Base-by-base conservation (phyloP, 331 rosid genomes). In the Rosa hybrid region DNA sequence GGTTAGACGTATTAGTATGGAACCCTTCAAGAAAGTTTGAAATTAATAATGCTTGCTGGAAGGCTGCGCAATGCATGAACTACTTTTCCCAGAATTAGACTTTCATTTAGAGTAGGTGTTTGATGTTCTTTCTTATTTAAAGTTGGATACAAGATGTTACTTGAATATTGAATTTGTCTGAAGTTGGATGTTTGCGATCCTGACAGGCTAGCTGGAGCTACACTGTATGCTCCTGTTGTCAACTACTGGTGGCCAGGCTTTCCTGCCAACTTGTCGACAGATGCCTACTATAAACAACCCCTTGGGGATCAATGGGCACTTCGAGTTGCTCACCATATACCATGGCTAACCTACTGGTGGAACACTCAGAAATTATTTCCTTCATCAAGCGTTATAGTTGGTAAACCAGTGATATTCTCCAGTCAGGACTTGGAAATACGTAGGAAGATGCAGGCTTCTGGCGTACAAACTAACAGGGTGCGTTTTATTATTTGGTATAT, bases 271-370 rank as follows among this genome's bases (percentile, higher is more conserved):
- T 18, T 84, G 56, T 78, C 87, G 8, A 70, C 57, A 8, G 78
- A 81, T 18, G 87, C 84, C 30, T 86, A 84, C 63, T 39, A 77
- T 39, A 54, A 69, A 69, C 92, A 82, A 79, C 87, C 75, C 9
- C 69, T 20, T 1, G 75, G 57, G n/a, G 92, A 89, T 59, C 89
- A 81, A 50, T 89, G 90, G 92, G 20, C 86, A 10, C 81, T 80
- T 38, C 64, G 87, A 16, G 90, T 82, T 75, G 82, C 80, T 68
- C 92, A 86, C 74, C 60, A 83, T 59, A 25, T 85, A 5, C 87
- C 90, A 54, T 84, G 87, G 88, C 86, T 86, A 51, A 81, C 81
- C 59, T 82, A 84, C 77, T 89, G 92, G 90, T 89, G 92, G 90
- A 89, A 82, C 86, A 86, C 90, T 56, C 87, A 89, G 76, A 86